Percentiles rank a stretch among this genome's conserved stretches.
Conservation (phyloP, 768 basidiomycete genomes). For the Mycena venus region DNA sequence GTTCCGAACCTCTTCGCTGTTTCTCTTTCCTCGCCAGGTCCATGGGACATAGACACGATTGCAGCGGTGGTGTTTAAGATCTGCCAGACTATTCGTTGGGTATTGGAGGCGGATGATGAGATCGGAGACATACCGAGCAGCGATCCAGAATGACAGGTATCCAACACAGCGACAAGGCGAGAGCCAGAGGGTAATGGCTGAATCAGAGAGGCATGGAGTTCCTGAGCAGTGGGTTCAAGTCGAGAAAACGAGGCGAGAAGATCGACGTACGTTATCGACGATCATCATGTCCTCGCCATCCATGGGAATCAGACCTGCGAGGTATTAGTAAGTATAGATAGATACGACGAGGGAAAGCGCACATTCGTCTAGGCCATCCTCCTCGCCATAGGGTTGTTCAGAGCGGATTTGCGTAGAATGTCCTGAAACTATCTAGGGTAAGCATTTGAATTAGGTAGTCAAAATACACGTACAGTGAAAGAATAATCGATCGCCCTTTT, state of each 20-base stretch:
- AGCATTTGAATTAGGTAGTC: no score
- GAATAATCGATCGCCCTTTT: constrained; percentile 36
- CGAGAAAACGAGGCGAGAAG: not conserved
- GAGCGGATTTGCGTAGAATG: constrained; percentile 23
- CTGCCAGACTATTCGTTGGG: not conserved
- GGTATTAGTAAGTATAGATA: not conserved
- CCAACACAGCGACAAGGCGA: constrained; percentile 31
- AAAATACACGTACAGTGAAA: constrained; percentile 38
- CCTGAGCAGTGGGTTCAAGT: not conserved
- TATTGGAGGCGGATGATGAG: not conserved
- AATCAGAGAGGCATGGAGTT: constrained; percentile 21
- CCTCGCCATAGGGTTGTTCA: constrained; percentile 17
- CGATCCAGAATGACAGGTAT: constrained; percentile 33
- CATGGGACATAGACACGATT: constrained; percentile 27
- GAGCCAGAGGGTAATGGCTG: constrained; percentile 24
- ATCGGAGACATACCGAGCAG: constrained; percentile 19
- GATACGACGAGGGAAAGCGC: not conserved
- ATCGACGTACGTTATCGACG: constrained; percentile 16
- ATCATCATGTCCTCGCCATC: constrained; percentile 22
- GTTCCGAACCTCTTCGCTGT: constrained; percentile 1
- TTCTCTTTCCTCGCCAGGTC: not conserved
- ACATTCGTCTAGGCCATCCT: constrained; percentile 35
- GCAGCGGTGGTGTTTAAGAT: constrained; percentile 30
- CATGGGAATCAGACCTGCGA: constrained; percentile 20
- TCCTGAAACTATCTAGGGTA: constrained; percentile 18